These are phyloP conservation scores for Spathaspora girioi DNA, from an alignment of 805 yeast species.

Conservation along the genomic window DNA sequence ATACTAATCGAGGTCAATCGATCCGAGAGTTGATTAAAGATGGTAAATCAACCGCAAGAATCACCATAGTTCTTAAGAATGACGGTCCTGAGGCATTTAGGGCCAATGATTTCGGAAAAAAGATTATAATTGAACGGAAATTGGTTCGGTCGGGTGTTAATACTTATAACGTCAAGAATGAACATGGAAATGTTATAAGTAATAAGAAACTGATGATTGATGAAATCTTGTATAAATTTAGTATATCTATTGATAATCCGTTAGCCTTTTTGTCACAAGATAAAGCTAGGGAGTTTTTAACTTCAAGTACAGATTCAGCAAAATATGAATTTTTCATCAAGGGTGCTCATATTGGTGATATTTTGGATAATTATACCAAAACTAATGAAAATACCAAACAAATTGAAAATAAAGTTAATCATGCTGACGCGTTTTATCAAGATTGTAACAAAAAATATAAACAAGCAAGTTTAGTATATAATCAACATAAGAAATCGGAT, in stretches of 20 bases:
- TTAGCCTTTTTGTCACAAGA: slow-evolving; percentile 92
- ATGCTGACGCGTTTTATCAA: slow-evolving; percentile 21
- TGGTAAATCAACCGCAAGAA: slow-evolving; percentile 67
- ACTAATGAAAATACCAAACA: slow-evolving; percentile 26
- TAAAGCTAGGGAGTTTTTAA: slow-evolving; percentile 84
- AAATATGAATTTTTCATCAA: slow-evolving; percentile 77
- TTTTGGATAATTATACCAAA: slow-evolving; percentile 48
- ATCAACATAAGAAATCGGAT: slow-evolving; percentile 32
- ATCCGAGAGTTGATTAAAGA: slow-evolving; percentile 70
- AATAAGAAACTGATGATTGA: slow-evolving; percentile 63
- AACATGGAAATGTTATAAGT: slow-evolving; percentile 50
- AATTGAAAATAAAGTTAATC: slow-evolving; percentile 22
- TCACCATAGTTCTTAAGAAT: slow-evolving; percentile 62
- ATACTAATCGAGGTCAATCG: slow-evolving; percentile 79
- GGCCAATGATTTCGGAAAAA: slow-evolving; percentile 63
- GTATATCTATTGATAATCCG: slow-evolving; percentile 83
- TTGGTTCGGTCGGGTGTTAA: slow-evolving; percentile 46
- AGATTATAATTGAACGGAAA: slow-evolving; percentile 67
- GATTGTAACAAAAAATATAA: slow-evolving; percentile 25
- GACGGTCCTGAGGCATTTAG: slow-evolving; percentile 63
- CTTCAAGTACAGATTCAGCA: slow-evolving; percentile 66
- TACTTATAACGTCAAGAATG: slow-evolving; percentile 53
- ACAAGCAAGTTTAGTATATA: slow-evolving; percentile 26
- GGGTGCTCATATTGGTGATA: slow-evolving; percentile 72
- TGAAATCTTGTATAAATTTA: slow-evolving; percentile 63